These are phyloP conservation scores for Mycena belliarum DNA, from an alignment of 768 basidiomycete species.

Conservation along the genomic window DNA sequence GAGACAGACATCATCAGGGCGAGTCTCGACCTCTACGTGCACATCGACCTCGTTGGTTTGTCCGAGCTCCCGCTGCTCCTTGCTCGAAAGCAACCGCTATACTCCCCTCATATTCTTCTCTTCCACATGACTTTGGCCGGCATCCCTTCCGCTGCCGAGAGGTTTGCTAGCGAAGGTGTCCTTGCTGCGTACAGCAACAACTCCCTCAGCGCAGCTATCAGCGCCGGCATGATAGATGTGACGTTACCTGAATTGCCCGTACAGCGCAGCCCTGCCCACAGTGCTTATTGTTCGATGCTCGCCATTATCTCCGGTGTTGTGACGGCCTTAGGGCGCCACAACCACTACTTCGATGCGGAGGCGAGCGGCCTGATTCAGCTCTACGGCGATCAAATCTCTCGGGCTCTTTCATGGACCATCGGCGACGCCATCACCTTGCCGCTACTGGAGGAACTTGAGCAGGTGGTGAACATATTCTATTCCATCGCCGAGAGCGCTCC, in stretches of 20 bases:
- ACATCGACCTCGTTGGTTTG: conserved; percentile 68
- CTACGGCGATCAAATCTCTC: conserved; percentile 77
- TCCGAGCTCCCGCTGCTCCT: conserved; percentile 67
- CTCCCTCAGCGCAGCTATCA: conserved; percentile 73
- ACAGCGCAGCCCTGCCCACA: conserved; percentile 78
- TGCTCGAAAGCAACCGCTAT: conserved; percentile 64
- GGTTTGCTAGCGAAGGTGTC: conserved; percentile 82
- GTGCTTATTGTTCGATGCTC: conserved; percentile 83
- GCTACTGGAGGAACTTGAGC: conserved; percentile 81
- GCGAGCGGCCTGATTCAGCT: conserved; percentile 85
- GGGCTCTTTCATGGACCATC: conserved; percentile 80
- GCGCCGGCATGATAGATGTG: conserved; percentile 70
- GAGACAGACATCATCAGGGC: conserved; percentile 76
- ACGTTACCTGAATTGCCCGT: conserved; percentile 68
- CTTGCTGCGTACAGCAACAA: conserved; percentile 84
- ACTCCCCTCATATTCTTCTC: conserved; percentile 75
- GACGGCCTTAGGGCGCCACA: conserved; percentile 59
- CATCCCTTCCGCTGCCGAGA: conserved; percentile 76
- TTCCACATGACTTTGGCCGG: conserved; percentile 87
- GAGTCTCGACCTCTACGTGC: conserved; percentile 72
- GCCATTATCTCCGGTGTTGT: conserved; percentile 76
- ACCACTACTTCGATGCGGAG: conserved; percentile 82
- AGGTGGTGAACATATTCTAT: conserved; percentile 75
- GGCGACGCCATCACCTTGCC: conserved; percentile 76
- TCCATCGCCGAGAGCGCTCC: conserved; percentile 65